phyloP scores from a whole-genome alignment of 805 yeast species.

The Pichia insulana region DNA sequence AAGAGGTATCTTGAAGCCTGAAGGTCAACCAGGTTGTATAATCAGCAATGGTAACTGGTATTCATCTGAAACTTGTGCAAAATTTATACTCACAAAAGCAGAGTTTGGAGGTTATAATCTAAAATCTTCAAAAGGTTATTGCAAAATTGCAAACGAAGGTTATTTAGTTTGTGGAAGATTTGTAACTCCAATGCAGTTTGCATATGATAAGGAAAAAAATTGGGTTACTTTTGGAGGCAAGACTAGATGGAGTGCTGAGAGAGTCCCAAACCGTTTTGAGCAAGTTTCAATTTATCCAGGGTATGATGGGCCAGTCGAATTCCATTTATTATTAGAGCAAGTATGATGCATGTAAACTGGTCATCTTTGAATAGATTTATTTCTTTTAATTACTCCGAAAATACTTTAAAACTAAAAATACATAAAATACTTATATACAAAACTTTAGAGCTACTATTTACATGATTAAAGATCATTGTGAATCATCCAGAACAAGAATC shows the following conservation, averaged over 20 bases:
- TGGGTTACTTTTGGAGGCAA: conserved; percentile 54
- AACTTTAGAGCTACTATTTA: too few species aligned
- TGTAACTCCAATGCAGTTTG: conserved; percentile 47
- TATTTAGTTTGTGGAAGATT: conserved; percentile 25
- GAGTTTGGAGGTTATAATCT: conserved; percentile 68
- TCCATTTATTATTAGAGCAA: conserved; percentile 29
- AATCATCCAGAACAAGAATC: conserved; percentile 35
- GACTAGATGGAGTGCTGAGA: conserved; percentile 48
- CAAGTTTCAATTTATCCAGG: conserved; percentile 45
- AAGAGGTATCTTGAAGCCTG: conserved; percentile 41
- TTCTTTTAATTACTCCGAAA: too few species aligned
- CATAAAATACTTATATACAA: too few species aligned
- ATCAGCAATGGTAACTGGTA: conserved; percentile 86
- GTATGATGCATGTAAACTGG: conserved; percentile 5
- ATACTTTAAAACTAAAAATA: too few species aligned
- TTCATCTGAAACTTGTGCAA: conserved; percentile 76
- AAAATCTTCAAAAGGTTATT: conserved; percentile 63
- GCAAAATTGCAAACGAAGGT: conserved; percentile 38
- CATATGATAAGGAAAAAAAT: conserved; percentile 37
- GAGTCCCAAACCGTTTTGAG: conserved; percentile 33
- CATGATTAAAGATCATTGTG: neutral
- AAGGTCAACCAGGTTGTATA: conserved; percentile 60
- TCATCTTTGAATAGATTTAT: too few species aligned
- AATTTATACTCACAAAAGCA: conserved; percentile 48
- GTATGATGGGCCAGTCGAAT: conserved; percentile 29